These are phyloP conservation scores for Aechmea fasciata DNA, from an alignment of 176 grass and related monocot species.

Conservation along the genomic window DNA sequence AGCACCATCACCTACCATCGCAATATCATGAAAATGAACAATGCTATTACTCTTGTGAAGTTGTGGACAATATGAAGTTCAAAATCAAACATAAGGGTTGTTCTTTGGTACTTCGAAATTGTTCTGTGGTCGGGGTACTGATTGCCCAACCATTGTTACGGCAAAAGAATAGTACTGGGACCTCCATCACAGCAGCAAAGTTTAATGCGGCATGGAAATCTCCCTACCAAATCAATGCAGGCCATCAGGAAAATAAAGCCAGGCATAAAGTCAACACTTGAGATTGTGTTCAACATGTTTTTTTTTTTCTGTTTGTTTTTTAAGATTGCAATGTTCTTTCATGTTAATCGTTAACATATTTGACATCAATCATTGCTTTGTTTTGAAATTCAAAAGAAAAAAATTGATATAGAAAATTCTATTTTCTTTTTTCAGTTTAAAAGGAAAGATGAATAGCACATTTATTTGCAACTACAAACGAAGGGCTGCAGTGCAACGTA, in stretches of 20 bases:
- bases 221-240: constrained; percentile 38
- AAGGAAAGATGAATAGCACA: too few relatives aligned
- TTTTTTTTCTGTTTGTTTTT: too few relatives aligned
- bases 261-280: not conserved
- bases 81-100: not conserved
- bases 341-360: too few relatives aligned
- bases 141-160: constrained; percentile 99
- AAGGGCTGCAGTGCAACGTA: too few relatives aligned
- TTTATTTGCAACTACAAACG: too few relatives aligned
- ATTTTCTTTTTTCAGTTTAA: too few relatives aligned
- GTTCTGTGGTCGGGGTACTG: constrained; percentile 78
- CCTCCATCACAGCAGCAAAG: constrained; percentile 82
- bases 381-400: too few relatives aligned
- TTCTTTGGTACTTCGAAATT: constrained; percentile 71
- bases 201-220: constrained; percentile 91
- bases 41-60: not conserved
- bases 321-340: too few relatives aligned
- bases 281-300: too few relatives aligned
- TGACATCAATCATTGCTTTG: too few relatives aligned
- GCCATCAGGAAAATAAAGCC: constrained; percentile 18
- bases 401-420: too few relatives aligned
- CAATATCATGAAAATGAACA: constrained; percentile 16
- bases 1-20: constrained; percentile 65
- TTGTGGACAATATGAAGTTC: not conserved
- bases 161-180: constrained; percentile 90